Base-by-base conservation (phyloP, 306 rosid species). In the Corylus americana region DNA sequence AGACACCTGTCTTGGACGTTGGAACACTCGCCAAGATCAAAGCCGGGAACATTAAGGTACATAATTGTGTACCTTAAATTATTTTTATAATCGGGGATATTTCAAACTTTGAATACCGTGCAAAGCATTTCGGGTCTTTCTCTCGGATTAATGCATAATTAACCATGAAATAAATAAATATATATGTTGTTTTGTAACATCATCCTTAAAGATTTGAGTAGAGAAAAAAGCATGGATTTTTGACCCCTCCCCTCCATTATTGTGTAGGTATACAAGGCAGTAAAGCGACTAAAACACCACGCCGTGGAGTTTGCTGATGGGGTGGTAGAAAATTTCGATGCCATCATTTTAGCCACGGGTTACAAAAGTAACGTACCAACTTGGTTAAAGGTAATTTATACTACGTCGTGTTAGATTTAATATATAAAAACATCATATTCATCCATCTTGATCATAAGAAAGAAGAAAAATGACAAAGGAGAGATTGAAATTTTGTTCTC, bases 1-100 rank as follows among this genome's bases (percentile, higher is more conserved):
- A 93, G 74, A 96, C 98, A 10, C 99, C 99, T 1, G 99, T 96
- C 63, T 81, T 96, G 71, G 99, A 96, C 83, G 90, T 96, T 80
- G 99, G 99, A 42, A 93, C 99, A 39, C 86, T 93, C 0, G 86
- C 92, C 49, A 83, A 89, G 80, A 93, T 96, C 87, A 91, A 83
- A 89, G 76, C 71, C 48, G 97, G 99, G 58, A 87, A 91, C 14
- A 93, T 96, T 70, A 90, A 93, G 97, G 99, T 90, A 37, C 35
- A 55, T 49, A 49, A 49, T 49, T 49, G 0, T 11, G 2, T 49
- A 49, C 53, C 11, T 42, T 3, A 39, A 39, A 39, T 42, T 42
- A 5, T 42, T 42, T 42, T 42, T 42, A 6, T 42, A 5, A 5
- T 6, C 6, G 44, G 44, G 44, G 44, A 5, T 39, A 2, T 31